A percentile compares a stretch with the other conserved stretches of the same genome.
phyloP scores from a whole-genome alignment of 1,284 basidiomycete species.

The Malassezia arunalokei region DNA sequence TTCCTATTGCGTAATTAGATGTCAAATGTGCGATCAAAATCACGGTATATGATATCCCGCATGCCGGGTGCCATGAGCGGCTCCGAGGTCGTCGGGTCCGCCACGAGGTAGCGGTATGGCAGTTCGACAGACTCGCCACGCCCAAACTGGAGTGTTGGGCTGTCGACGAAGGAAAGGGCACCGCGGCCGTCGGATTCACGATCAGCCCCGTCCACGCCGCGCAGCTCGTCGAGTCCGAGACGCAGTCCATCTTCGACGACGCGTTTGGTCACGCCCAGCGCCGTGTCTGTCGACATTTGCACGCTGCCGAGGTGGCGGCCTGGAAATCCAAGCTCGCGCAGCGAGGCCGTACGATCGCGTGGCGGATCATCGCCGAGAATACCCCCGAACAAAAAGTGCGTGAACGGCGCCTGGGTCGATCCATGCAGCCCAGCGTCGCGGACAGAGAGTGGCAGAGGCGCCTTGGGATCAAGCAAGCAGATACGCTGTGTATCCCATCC shows the following conservation, averaged over 20 bases:
- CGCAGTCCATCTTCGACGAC: conserved; percentile 60
- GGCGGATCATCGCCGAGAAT: conserved; percentile 74
- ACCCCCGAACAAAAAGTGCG: conserved; percentile 40
- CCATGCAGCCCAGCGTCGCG: conserved; percentile 20
- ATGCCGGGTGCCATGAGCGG: conserved; percentile 17
- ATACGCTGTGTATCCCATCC: conserved; percentile 50
- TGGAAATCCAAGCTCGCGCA: conserved; percentile 74
- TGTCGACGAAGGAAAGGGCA: conserved; percentile 27
- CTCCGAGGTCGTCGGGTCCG: neutral
- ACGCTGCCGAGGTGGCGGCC: conserved; percentile 49
- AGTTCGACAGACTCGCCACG: conserved; percentile 29
- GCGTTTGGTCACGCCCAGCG: conserved; percentile 77
- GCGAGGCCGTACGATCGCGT: conserved; percentile 66
- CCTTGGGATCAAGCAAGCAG: conserved; percentile 38
- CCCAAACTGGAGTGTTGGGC: conserved; percentile 38
- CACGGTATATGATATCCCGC: conserved; percentile 14
- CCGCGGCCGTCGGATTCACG: conserved; percentile 3
- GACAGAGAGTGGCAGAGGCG: conserved; percentile 25
- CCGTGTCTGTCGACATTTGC: conserved; percentile 98
- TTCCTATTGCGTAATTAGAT: conserved; percentile 21
- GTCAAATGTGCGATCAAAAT: conserved; percentile 16
- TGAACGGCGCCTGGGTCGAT: conserved; percentile 16
- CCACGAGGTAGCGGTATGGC: conserved; percentile 15
- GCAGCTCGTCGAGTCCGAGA: conserved; percentile 14
- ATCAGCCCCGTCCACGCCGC: conserved; percentile 11